phyloP scores from a whole-genome alignment of 106 monocot species.

The Dendrobium huoshanense region DNA sequence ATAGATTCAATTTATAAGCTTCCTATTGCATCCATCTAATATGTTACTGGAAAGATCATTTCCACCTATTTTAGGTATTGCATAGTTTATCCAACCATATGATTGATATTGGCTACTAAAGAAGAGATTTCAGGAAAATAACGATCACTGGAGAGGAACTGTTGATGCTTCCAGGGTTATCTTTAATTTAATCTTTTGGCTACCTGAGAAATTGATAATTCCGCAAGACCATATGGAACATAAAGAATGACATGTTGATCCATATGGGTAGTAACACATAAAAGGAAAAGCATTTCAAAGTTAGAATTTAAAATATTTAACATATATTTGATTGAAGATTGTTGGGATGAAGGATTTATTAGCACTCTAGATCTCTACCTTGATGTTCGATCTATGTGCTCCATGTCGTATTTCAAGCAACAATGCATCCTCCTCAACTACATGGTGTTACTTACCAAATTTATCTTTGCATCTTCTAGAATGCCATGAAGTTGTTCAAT shows the following conservation, averaged over 20 bases:
- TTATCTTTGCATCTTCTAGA: too few species aligned
- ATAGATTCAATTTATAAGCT: background rate
- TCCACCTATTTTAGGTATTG: background rate
- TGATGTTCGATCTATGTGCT: too few species aligned
- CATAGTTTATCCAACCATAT: background rate
- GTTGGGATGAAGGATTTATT: background rate
- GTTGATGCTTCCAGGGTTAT: background rate
- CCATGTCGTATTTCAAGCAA: too few species aligned
- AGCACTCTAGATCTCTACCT: too few species aligned
- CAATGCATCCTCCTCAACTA: too few species aligned
- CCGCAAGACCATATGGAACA: background rate
- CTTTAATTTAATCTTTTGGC: background rate
- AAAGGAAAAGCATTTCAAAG: too few species aligned
- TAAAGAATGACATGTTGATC: too few species aligned
- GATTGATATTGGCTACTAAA: background rate
- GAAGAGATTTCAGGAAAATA: background rate
- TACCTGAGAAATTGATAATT: background rate
- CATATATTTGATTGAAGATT: background rate
- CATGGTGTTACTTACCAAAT: too few species aligned
- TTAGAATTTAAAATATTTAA: background rate
- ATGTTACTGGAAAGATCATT: background rate
- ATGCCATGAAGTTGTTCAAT: too few species aligned
- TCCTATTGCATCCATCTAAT: background rate
- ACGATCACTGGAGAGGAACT: background rate
- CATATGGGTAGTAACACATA: too few species aligned